Evolutionary conservation across 1,139 yeast genomes (phyloP).

Genomic region (Yamadazyma buinensis): DNA sequence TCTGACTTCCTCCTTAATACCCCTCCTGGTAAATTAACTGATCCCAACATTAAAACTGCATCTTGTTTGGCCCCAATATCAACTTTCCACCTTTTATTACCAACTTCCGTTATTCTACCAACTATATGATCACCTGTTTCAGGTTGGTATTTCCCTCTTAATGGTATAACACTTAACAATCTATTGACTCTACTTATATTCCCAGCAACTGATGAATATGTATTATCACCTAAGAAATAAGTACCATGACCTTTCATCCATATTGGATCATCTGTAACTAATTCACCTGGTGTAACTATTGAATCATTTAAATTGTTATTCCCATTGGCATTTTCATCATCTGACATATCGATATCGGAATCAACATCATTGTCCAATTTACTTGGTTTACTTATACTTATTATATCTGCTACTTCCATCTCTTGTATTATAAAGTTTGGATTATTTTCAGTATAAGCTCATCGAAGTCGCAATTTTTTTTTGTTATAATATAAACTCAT

Average conservation of each 20-base stretch:
- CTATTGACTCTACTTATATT: constrained; percentile 82
- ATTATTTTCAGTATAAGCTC: too few relatives aligned
- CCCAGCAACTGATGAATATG: constrained; percentile 93
- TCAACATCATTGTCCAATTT: constrained; percentile 14
- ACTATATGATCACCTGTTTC: constrained; percentile 96
- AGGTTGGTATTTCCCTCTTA: constrained; percentile 83
- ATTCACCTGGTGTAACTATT: constrained; percentile 93
- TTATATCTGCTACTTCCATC: constrained; percentile 30
- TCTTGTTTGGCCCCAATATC: constrained; percentile 93
- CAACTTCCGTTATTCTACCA: constrained; percentile 93
- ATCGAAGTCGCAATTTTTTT: constrained; percentile 1
- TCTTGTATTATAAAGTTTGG: constrained; percentile 1
- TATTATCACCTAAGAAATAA: constrained; percentile 63
- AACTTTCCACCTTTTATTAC: constrained; percentile 92
- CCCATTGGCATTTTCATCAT: constrained; percentile 20
- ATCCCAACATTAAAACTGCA: constrained; percentile 88
- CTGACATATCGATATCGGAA: constrained; percentile 33
- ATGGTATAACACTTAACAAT: constrained; percentile 78
- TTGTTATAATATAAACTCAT: too few relatives aligned
- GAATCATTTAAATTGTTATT: constrained; percentile 14
- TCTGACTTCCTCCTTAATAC: constrained; percentile 90
- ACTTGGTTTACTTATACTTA: constrained; percentile 36
- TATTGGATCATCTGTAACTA: constrained; percentile 88
- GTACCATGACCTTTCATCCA: constrained; percentile 99
- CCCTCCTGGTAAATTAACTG: constrained; percentile 97